These are phyloP conservation scores for Fraxinus sp. DNA, from an alignment of 305 asterid species.

Conservation along the genomic window DNA sequence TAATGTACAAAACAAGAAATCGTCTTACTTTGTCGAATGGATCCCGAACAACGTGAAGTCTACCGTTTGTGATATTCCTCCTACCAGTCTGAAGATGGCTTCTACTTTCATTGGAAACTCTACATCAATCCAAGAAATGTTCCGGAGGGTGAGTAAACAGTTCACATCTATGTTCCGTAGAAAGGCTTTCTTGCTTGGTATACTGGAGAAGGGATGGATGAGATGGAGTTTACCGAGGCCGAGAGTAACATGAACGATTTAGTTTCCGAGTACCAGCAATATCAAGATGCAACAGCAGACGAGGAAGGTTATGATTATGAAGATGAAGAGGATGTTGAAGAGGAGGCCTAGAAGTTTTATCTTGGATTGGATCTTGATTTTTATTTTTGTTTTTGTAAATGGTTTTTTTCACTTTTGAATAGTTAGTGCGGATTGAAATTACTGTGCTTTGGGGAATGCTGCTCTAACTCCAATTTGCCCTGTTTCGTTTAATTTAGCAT, in stretches of 20 bases:
- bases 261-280: conserved; percentile 66
- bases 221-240: conserved; percentile 68
- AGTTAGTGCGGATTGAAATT: conserved; percentile 8
- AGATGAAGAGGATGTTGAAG: conserved; percentile 41
- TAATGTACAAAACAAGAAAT: conserved; percentile 62
- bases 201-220: conserved; percentile 73
- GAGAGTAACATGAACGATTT: conserved; percentile 69
- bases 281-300: conserved; percentile 61
- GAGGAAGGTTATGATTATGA: conserved; percentile 43
- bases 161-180: conserved; percentile 68
- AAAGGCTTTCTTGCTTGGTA: conserved; percentile 74
- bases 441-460: conserved; percentile 22
- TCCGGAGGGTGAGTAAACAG: conserved; percentile 66
- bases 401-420: background rate
- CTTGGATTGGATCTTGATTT: background rate
- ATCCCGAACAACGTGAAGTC: conserved; percentile 64
- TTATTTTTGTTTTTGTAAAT: background rate
- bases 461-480: conserved; percentile 9
- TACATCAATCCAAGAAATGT: conserved; percentile 67
- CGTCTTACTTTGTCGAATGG: conserved; percentile 65
- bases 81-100: conserved; percentile 31
- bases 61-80: conserved; percentile 65
- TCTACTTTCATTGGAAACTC: conserved; percentile 67
- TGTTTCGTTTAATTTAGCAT: conserved; percentile 8
- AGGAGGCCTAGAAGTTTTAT: conserved; percentile 26